phyloP scores from a whole-genome alignment of 2,329 filamentous ascomycete genomes.

The Beauveria asiatica region DNA sequence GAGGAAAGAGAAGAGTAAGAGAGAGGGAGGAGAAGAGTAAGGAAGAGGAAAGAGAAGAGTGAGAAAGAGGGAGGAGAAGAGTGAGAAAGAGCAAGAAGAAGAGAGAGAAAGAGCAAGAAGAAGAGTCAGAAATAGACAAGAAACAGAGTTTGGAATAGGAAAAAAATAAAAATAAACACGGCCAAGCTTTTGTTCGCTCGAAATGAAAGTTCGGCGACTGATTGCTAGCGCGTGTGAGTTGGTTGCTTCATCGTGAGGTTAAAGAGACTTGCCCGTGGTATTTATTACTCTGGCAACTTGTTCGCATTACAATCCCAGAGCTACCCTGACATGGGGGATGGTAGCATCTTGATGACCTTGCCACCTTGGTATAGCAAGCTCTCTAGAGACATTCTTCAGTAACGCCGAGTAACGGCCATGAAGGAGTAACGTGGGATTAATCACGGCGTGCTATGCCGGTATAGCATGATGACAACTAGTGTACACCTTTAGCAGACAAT shows the following conservation, averaged over 20 bases:
- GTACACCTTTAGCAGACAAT: neutral
- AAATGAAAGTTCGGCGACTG: too few species aligned
- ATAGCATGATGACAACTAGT: neutral
- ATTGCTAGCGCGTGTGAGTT: too few species aligned
- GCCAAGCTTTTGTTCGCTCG: too few species aligned
- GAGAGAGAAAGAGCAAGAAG: too few species aligned
- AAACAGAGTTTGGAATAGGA: neutral
- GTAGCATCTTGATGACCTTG: neutral
- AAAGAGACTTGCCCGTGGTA: neutral
- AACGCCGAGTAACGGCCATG: neutral
- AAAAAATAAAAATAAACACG: too few species aligned
- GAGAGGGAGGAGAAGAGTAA: too few species aligned
- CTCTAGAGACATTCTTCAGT: neutral
- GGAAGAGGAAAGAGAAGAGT: too few species aligned
- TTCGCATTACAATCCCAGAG: neutral
- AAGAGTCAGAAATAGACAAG: neutral
- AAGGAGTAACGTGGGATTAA: constrained; percentile 8
- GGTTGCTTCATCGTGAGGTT: neutral
- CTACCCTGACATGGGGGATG: neutral
- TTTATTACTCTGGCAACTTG: neutral
- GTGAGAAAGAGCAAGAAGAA: too few species aligned
- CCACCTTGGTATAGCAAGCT: neutral
- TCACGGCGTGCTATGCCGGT: neutral
- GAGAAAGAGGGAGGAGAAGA: too few species aligned
- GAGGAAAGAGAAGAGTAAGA: too few species aligned